phyloP scores from a whole-genome alignment of 2,329 filamentous ascomycete genomes.

The Penicillium concentricum region DNA sequence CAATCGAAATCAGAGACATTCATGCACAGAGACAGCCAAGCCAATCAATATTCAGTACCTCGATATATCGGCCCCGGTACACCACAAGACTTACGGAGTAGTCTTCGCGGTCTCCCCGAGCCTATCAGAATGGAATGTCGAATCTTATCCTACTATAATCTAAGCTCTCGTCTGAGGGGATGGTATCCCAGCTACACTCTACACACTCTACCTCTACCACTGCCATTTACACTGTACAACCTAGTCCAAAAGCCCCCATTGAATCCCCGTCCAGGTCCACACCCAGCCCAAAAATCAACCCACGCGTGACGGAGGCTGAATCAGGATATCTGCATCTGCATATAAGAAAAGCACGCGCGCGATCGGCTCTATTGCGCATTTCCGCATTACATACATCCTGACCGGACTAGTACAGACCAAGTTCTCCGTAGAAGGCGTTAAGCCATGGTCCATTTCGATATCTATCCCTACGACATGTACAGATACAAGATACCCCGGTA shows the following conservation, averaged over 20 bases:
- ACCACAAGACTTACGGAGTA: background rate
- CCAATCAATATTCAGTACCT: background rate
- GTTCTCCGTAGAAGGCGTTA: background rate
- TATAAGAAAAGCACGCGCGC: background rate
- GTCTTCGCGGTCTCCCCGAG: background rate
- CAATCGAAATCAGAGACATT: background rate
- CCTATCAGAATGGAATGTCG: background rate
- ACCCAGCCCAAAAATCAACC: background rate
- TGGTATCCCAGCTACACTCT: too few relatives aligned
- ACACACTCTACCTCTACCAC: too few relatives aligned
- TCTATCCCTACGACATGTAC: background rate
- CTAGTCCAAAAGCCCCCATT: background rate
- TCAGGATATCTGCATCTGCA: background rate
- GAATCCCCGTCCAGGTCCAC: background rate
- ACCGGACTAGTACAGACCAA: background rate
- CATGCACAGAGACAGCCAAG: background rate
- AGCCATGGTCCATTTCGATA: background rate
- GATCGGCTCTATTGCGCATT: background rate
- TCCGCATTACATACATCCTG: background rate
- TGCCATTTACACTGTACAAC: too few relatives aligned
- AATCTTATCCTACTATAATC: too few relatives aligned
- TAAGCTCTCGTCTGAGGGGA: background rate
- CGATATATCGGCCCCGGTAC: background rate
- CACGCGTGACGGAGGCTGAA: background rate
- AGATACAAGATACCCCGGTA: background rate